Evolutionary conservation across 306 rosid species (phyloP).

Genomic region (Vigna hirtella): DNA sequence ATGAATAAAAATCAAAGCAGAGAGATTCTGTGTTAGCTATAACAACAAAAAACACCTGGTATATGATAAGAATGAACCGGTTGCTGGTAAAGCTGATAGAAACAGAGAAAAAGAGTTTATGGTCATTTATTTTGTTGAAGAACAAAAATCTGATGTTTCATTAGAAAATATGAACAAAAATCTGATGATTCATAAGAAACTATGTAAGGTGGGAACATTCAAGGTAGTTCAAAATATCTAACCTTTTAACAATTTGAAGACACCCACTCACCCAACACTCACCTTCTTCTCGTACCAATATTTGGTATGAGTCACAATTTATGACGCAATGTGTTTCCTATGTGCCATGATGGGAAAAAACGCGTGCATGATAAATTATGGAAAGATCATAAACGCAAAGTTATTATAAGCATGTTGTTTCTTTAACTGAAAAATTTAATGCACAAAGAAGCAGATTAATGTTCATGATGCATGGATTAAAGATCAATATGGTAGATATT

Average conservation of each 20-base stretch:
- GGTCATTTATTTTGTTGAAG: no score
- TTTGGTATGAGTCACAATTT: background rate
- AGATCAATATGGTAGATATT: no score
- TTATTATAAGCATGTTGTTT: background rate
- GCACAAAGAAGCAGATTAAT: no score
- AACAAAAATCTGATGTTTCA: no score
- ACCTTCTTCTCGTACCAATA: background rate
- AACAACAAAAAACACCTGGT: conserved; percentile 24
- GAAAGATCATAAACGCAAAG: background rate
- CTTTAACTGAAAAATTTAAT: background rate
- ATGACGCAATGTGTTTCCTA: background rate
- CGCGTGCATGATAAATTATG: background rate
- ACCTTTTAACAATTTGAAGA: background rate
- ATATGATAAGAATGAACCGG: background rate
- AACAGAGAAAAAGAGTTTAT: no score
- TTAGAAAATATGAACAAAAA: no score
- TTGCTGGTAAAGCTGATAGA: no score
- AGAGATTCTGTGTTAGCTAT: background rate
- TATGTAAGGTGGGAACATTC: no score
- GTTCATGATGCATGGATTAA: no score
- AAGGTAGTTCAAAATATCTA: no score
- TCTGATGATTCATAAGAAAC: no score
- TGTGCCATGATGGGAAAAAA: background rate
- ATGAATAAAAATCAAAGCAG: background rate
- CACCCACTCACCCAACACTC: background rate